phyloP scores from a whole-genome alignment of 768 basidiomycete species.

The Amanita subjunquillea region DNA sequence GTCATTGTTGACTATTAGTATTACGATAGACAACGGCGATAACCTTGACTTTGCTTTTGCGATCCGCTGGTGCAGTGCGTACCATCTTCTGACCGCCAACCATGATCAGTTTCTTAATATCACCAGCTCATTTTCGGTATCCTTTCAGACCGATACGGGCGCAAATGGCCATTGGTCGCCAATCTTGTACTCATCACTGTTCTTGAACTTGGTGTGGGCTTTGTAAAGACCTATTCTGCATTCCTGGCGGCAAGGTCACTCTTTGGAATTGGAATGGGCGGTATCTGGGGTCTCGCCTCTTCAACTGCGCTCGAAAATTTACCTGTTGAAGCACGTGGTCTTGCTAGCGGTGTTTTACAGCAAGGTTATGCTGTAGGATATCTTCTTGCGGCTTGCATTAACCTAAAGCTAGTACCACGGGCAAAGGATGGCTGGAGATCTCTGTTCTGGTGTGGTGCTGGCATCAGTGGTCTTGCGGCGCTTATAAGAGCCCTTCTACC shows the following conservation, averaged over 20 bases:
- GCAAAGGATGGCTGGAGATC: slow-evolving; percentile 50
- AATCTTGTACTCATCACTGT: slow-evolving; percentile 64
- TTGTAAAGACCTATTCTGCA: slow-evolving; percentile 61
- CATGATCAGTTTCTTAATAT: background rate
- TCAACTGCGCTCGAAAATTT: slow-evolving; percentile 84
- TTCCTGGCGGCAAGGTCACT: slow-evolving; percentile 80
- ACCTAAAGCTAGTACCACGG: slow-evolving; percentile 50
- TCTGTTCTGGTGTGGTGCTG: slow-evolving; percentile 75
- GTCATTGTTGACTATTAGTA: background rate
- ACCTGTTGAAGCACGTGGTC: slow-evolving; percentile 77
- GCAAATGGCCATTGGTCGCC: slow-evolving; percentile 85
- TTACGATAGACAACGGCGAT: slow-evolving; percentile 58
- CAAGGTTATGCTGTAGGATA: slow-evolving; percentile 85
- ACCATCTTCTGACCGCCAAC: background rate
- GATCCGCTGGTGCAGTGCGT: slow-evolving; percentile 62
- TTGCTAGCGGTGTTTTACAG: slow-evolving; percentile 78
- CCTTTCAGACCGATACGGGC: slow-evolving; percentile 80
- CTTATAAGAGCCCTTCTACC: slow-evolving; percentile 56
- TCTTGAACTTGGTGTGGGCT: slow-evolving; percentile 75
- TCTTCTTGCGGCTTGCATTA: slow-evolving; percentile 76
- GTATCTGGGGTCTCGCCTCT: slow-evolving; percentile 79
- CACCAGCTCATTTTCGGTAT: slow-evolving; percentile 64
- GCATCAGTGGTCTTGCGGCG: slow-evolving; percentile 63
- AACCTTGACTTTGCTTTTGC: slow-evolving; percentile 88
- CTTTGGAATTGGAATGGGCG: slow-evolving; percentile 86